Evolutionary conservation across 805 yeast species (phyloP), one percentile per base, ranked within the genome.

Genomic region (Candida bentonensis): DNA sequence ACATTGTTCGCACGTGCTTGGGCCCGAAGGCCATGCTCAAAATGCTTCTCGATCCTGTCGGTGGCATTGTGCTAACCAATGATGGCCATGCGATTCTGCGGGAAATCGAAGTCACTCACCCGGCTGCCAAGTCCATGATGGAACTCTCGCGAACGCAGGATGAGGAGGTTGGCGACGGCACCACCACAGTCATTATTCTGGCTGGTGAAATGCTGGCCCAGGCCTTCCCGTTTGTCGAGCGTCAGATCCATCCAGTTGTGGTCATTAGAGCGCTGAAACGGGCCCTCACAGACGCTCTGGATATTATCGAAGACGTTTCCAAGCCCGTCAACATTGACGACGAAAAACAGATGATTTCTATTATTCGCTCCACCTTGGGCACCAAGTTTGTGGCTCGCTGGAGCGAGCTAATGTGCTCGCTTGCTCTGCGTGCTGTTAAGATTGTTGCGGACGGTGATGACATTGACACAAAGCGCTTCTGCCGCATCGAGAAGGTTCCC

Each of bases 11-110:
- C 63, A 92, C 98, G 22, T 92, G 99, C 73, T 71, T 92, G 48
- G 99, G 99, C 17, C 99, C 99, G 44, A 89, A 89, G 63, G 98
- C 98, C 27, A 92, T 92, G 98, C 75, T 92, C 49, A 92, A 92
- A 68, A 89, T 92, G 97, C 71, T 92, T 44, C 70, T 92, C 51
- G 99, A 92, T 61, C 99, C 99, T 46, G 82, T 82, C 79, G 72
- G 72, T 20, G 98, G 98, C 25, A 83, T 92, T 53, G 96, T 89
- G 15, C 71, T 92, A 51, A 92, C 99, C 46, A 92, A 92, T 65
- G 99, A 92, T 63, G 99, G 99, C 13, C 98, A 92, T 65, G 98
- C 99, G 15, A 92, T 92, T 53, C 70, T 92, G 54, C 77, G 99
- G 59, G 99, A 92, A 62, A 92, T 92, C 53, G 97, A 89, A 60